Percentiles rank a stretch among this genome's conserved stretches.
These are phyloP conservation scores for Pholiota adiposa DNA, from an alignment of 1,284 basidiomycete genomes.

Conservation along the genomic window DNA sequence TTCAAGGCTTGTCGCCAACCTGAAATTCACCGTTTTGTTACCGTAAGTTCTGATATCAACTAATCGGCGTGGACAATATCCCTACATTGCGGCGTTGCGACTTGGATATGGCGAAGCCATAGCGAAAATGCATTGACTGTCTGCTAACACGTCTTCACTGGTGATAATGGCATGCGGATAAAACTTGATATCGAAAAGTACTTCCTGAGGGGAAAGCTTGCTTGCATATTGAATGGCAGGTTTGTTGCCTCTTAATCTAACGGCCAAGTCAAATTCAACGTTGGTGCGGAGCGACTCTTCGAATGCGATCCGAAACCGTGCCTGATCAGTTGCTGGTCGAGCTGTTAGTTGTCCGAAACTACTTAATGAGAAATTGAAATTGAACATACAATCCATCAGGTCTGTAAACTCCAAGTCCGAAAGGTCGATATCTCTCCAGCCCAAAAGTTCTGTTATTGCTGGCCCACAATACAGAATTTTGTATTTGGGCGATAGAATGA, in stretches of 20 bases:
- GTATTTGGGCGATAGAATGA: conserved; percentile 66
- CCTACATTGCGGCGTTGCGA: conserved; percentile 69
- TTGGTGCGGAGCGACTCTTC: conserved; percentile 48
- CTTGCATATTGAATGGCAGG: conserved; percentile 12
- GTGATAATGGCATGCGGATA: conserved; percentile 54
- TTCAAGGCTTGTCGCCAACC: conserved; percentile 79
- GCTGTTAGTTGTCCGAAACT: conserved; percentile 10
- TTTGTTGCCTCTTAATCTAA: conserved; percentile 61
- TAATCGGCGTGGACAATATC: conserved; percentile 26
- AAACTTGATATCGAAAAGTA: conserved; percentile 78
- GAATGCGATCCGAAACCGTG: conserved; percentile 59
- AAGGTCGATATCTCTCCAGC: conserved; percentile 76
- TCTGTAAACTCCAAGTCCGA: conserved; percentile 68
- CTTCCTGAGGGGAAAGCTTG: conserved; percentile 39
- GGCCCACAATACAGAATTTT: conserved; percentile 73
- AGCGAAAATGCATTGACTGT: conserved; percentile 66
- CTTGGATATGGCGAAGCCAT: conserved; percentile 81
- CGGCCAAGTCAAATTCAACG: conserved; percentile 25
- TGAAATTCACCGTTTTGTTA: too few species aligned
- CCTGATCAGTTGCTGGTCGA: conserved; percentile 61
- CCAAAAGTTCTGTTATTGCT: conserved; percentile 72
- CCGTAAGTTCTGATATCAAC: background rate
- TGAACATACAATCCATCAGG: conserved; percentile 63
- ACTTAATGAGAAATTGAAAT: conserved; percentile 12
- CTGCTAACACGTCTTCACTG: conserved; percentile 34